phyloP scores from a whole-genome alignment of 2,329 filamentous ascomycete species.

The Claviceps pazoutovae region DNA sequence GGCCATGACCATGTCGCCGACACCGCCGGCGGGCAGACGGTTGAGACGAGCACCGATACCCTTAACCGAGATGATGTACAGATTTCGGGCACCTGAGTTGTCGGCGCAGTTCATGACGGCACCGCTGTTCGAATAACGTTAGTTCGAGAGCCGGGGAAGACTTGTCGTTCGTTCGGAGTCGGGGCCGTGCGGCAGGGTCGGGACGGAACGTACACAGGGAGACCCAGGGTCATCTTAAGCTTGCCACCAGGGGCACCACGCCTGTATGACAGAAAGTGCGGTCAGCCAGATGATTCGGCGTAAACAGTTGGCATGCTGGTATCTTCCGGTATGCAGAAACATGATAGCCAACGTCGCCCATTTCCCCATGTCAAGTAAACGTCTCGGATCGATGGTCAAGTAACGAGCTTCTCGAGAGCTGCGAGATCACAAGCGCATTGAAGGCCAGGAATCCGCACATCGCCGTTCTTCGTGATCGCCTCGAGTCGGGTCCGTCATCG shows the following conservation, averaged over 20 bases:
- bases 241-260: slow-evolving; percentile 98
- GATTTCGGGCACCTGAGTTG: slow-evolving; percentile 96
- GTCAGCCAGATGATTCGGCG: neutral
- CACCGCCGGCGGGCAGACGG: slow-evolving; percentile 91
- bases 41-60: slow-evolving; percentile 95
- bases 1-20: slow-evolving; percentile 99
- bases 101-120: slow-evolving; percentile 99
- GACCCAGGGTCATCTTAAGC: slow-evolving; percentile 99
- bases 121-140: slow-evolving; percentile 45
- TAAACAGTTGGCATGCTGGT: neutral
- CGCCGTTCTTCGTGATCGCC: slow-evolving; percentile 1
- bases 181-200: slow-evolving; percentile 1
- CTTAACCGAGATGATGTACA: slow-evolving; percentile 99
- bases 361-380: neutral
- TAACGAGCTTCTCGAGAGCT: neutral
- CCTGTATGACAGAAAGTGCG: slow-evolving; percentile 21
- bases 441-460: neutral
- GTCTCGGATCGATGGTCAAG: neutral
- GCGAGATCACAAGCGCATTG: neutral
- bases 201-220: slow-evolving; percentile 71
- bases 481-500: neutral
- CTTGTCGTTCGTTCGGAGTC: slow-evolving; percentile 1
- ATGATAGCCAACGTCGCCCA: slow-evolving; percentile 2
- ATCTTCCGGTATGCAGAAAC: neutral
- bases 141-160: neutral